A percentile compares a stretch with the other conserved stretches of the same genome.
phyloP scores from a whole-genome alignment of 768 basidiomycete species.

The Suillus spraguei region DNA sequence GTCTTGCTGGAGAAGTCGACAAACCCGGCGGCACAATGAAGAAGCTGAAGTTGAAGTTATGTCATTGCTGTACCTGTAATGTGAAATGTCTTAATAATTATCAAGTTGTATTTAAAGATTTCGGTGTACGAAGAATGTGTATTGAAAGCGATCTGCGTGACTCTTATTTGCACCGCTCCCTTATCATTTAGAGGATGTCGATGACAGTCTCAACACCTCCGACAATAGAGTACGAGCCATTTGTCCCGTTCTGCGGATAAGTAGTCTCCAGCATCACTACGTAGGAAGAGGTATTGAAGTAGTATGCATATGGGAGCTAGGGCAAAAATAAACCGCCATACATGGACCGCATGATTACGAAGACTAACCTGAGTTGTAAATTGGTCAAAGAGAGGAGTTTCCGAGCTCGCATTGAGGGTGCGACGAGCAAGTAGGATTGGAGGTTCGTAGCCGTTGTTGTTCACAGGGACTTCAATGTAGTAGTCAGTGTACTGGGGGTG shows the following conservation, averaged over 20 bases:
- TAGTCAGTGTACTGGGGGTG: constrained; percentile 32
- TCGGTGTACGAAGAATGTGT: background rate
- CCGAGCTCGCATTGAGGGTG: constrained; percentile 13
- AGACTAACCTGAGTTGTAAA: constrained; percentile 24
- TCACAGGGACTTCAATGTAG: constrained; percentile 35
- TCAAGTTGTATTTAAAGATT: background rate
- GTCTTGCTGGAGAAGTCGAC: constrained; percentile 17
- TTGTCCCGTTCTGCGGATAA: constrained; percentile 22
- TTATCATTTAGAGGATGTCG: constrained; percentile 8
- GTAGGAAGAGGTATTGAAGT: constrained; percentile 24
- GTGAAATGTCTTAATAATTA: background rate
- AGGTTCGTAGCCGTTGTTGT: constrained; percentile 34
- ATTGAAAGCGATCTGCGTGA: background rate
- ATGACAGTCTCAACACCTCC: constrained; percentile 22
- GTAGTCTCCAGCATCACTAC: constrained; percentile 28
- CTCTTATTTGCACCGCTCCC: background rate
- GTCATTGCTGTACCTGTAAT: background rate
- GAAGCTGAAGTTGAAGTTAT: background rate
- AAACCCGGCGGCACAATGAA: background rate
- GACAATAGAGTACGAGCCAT: constrained; percentile 27
- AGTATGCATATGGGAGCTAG: constrained; percentile 29
- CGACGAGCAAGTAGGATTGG: constrained; percentile 31
- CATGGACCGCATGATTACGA: background rate
- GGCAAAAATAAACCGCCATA: constrained; percentile 11
- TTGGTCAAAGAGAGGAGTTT: constrained; percentile 12